Conservation (phyloP, 768 basidiomycete species). For the Peribolospora baueri region DNA sequence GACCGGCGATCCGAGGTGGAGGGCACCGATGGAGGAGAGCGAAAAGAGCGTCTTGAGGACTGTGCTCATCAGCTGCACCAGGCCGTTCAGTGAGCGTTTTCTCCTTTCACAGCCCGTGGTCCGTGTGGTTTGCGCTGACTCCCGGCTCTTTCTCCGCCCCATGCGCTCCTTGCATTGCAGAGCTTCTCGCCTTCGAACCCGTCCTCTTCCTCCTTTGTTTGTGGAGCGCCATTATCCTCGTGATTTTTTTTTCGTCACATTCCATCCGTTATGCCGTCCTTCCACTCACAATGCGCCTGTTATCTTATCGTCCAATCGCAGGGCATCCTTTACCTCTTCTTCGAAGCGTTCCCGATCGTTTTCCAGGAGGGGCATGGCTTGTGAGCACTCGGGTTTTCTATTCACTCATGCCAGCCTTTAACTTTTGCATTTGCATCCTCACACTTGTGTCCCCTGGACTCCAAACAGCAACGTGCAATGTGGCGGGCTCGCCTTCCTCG, state of each 20-base stretch:
- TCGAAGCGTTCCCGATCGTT: constrained; percentile 18
- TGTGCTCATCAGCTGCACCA: constrained; percentile 36
- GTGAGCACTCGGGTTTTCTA: constrained; percentile 7
- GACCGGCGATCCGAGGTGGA: constrained; percentile 32
- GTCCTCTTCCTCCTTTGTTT: constrained; percentile 50
- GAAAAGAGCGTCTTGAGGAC: constrained; percentile 26
- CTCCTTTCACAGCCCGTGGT: neutral
- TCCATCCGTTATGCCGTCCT: no score
- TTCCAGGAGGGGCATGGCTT: constrained; percentile 18
- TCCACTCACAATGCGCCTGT: neutral
- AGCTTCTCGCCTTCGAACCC: constrained; percentile 36
- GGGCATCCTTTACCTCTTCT: constrained; percentile 20
- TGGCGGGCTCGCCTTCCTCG: constrained; percentile 1
- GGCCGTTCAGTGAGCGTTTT: constrained; percentile 39
- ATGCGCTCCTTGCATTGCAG: constrained; percentile 2
- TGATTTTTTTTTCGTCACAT: neutral
- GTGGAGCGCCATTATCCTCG: constrained; percentile 30
- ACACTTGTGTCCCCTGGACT: neutral
- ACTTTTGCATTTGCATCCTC: neutral
- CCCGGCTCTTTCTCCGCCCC: constrained; percentile 19
- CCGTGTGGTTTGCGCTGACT: constrained; percentile 17
- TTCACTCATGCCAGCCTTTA: neutral
- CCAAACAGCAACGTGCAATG: neutral
- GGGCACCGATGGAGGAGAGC: constrained; percentile 35
- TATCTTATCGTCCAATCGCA: neutral